These are phyloP conservation scores for Simplicillium aogashimaense DNA, from an alignment of 2,329 filamentous ascomycete genomes.

Conservation along the genomic window DNA sequence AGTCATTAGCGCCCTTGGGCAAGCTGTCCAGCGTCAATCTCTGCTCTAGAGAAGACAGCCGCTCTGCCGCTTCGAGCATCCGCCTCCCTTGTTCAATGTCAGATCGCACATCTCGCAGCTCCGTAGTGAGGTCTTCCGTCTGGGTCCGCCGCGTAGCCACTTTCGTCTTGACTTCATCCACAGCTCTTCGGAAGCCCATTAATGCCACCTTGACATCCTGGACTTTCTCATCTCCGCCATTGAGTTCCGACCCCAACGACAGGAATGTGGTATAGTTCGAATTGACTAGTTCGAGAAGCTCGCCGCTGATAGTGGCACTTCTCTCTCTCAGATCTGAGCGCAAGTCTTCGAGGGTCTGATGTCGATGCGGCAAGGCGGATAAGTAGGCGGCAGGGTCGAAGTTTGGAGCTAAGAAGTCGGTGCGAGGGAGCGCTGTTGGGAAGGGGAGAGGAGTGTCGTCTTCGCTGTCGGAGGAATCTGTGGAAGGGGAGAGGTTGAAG, in stretches of 20 bases:
- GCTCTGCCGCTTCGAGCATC: slow-evolving; percentile 58
- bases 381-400: slow-evolving; percentile 81
- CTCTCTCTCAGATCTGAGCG: slow-evolving; percentile 76
- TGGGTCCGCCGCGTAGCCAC: slow-evolving; percentile 57
- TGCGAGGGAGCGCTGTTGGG: slow-evolving; percentile 71
- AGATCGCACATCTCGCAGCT: slow-evolving; percentile 54
- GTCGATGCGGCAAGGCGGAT: slow-evolving; percentile 68
- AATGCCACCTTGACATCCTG: slow-evolving; percentile 84
- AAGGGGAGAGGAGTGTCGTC: slow-evolving; percentile 74
- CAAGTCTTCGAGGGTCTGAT: slow-evolving; percentile 93
- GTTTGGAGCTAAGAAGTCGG: slow-evolving; percentile 66
- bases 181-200: slow-evolving; percentile 73
- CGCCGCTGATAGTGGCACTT: slow-evolving; percentile 67
- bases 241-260: slow-evolving; percentile 68
- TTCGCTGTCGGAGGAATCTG: slow-evolving; percentile 27
- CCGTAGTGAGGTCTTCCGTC: slow-evolving; percentile 49
- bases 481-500: slow-evolving; percentile 32
- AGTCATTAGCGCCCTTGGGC: slow-evolving; percentile 10
- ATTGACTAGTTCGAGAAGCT: slow-evolving; percentile 91
- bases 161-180: slow-evolving; percentile 60
- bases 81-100: slow-evolving; percentile 52
- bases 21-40: slow-evolving; percentile 43
- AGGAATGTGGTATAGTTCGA: slow-evolving; percentile 90
- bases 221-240: slow-evolving; percentile 82
- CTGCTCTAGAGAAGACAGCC: slow-evolving; percentile 53